Evolutionary conservation across 306 rosid species (phyloP).

Genomic region (Cucurbita ficifolia): DNA sequence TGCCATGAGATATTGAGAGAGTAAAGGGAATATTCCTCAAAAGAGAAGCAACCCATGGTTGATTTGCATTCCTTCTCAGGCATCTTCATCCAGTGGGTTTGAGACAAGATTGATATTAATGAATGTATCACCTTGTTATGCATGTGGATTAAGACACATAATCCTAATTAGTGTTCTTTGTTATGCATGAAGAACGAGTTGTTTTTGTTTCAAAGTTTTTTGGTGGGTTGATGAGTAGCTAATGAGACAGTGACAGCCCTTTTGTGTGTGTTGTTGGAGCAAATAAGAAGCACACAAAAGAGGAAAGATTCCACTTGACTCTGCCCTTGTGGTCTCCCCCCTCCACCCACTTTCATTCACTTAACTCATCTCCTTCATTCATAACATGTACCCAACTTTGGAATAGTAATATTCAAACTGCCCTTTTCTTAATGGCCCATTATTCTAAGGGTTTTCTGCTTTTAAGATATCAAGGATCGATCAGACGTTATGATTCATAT

Average conservation of each 20-base stretch:
- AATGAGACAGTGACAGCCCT: background rate
- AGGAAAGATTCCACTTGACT: slow-evolving; percentile 5
- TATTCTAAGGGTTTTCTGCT: too few species aligned
- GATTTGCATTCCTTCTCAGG: background rate
- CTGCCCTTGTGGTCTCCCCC: background rate
- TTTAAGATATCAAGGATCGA: too few species aligned
- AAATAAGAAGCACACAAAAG: background rate
- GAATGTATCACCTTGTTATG: background rate
- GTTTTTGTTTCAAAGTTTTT: background rate
- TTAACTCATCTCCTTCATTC: too few species aligned
- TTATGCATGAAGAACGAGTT: too few species aligned
- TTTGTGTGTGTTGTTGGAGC: background rate
- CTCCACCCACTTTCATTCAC: background rate
- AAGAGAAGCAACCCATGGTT: too few species aligned
- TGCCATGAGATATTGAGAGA: background rate
- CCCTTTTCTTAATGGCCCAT: too few species aligned
- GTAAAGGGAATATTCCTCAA: background rate
- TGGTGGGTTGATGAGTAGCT: background rate
- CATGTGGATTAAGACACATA: background rate
- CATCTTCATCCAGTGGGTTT: background rate
- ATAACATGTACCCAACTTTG: too few species aligned
- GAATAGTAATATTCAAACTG: too few species aligned
- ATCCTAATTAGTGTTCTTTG: background rate
- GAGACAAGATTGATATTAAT: background rate
- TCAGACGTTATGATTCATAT: too few species aligned